Conservation (phyloP, 257 asterid species). For the Gentiana dahurica region DNA sequence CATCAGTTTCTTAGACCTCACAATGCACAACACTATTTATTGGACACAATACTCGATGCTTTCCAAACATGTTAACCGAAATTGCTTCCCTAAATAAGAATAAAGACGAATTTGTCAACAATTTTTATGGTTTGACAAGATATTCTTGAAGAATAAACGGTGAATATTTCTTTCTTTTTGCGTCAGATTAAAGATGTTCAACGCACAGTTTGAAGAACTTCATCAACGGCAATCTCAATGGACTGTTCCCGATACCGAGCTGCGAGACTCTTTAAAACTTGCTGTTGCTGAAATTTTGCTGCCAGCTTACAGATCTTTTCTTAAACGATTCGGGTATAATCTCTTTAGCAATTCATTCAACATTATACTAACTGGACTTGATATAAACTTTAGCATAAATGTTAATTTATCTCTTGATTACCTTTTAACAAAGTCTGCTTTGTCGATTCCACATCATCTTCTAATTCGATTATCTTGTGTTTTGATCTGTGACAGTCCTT, state of each 20-base stretch:
- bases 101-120: too few species aligned
- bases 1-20: too few species aligned
- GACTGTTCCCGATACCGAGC: slow-evolving; percentile 97
- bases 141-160: neutral
- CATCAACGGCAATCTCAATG: slow-evolving; percentile 98
- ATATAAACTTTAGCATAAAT: too few species aligned
- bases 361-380: too few species aligned
- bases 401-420: too few species aligned
- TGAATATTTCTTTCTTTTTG: slow-evolving; percentile 1
- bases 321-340: slow-evolving; percentile 72
- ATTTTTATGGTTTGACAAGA: slow-evolving; percentile 7
- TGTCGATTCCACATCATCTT: too few species aligned
- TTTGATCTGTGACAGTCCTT: slow-evolving; percentile 43
- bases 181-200: slow-evolving; percentile 76
- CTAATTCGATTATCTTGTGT: neutral
- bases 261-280: slow-evolving; percentile 87
- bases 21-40: too few species aligned
- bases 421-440: too few species aligned
- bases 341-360: too few species aligned
- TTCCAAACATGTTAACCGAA: too few species aligned
- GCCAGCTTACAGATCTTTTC: slow-evolving; percentile 95
- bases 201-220: slow-evolving; percentile 89
- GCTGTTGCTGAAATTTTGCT: slow-evolving; percentile 96
- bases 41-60: too few species aligned
- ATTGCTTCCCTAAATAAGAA: too few species aligned